phyloP scores from a whole-genome alignment of 768 basidiomycete genomes.

The Plicaturopsis crispa region DNA sequence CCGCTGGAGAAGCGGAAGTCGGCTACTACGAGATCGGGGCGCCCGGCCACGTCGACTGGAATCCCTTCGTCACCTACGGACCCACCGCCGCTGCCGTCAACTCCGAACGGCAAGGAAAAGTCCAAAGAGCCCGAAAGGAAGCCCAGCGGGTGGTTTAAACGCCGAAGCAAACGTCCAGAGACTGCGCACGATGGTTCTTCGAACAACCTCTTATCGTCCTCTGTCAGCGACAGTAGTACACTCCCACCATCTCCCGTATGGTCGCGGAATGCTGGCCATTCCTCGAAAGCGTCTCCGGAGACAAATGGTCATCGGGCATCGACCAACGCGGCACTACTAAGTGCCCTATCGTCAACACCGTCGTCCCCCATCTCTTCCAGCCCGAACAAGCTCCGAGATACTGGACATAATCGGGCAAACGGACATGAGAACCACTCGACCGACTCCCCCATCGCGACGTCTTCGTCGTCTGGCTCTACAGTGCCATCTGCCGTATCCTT shows the following conservation, averaged over 20 bases:
- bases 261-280: too few relatives aligned
- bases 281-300: too few relatives aligned
- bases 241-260: too few relatives aligned
- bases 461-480: slow-evolving; percentile 6
- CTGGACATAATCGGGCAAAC: too few relatives aligned
- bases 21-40: not conserved
- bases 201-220: not conserved
- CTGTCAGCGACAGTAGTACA: not conserved
- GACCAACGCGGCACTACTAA: too few relatives aligned
- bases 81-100: slow-evolving; percentile 5
- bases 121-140: slow-evolving; percentile 37
- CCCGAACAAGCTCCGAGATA: too few relatives aligned
- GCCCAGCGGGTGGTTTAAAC: slow-evolving; percentile 44
- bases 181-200: not conserved
- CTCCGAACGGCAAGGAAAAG: slow-evolving; percentile 19
- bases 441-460: too few relatives aligned
- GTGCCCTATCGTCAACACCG: too few relatives aligned
- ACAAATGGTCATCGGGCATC: too few relatives aligned
- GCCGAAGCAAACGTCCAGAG: slow-evolving; percentile 28
- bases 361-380: too few relatives aligned
- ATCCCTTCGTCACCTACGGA: not conserved
- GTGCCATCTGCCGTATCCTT: slow-evolving; percentile 11
- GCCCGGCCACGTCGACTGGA: not conserved
- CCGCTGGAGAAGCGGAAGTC: not conserved
- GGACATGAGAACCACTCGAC: too few relatives aligned